phyloP scores from a whole-genome alignment of 2,329 filamentous ascomycete species.

The Colletotrichum tropicale region DNA sequence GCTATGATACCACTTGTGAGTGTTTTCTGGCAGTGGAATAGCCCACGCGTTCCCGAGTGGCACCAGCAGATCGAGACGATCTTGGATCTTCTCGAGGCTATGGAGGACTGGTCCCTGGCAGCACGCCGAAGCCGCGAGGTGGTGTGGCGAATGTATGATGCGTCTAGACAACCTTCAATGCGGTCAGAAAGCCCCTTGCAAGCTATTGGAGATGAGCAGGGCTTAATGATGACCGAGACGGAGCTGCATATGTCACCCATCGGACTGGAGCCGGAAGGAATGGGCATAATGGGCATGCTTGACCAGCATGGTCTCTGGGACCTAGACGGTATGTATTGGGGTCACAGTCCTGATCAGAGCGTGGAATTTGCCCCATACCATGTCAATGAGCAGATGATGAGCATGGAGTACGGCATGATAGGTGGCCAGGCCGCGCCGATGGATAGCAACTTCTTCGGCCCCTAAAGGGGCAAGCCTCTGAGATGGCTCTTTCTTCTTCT shows the following conservation, averaged over 20 bases:
- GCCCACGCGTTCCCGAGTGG: conserved; percentile 54
- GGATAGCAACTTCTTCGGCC: conserved; percentile 47
- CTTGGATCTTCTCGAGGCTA: conserved; percentile 64
- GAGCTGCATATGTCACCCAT: conserved; percentile 57
- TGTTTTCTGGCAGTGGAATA: conserved; percentile 70
- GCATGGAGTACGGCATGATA: conserved; percentile 43
- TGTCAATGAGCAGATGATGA: conserved; percentile 37
- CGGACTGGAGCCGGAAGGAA: conserved; percentile 53
- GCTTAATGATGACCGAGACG: conserved; percentile 38
- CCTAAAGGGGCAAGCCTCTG: conserved; percentile 30
- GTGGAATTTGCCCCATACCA: conserved; percentile 27
- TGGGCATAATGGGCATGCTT: conserved; percentile 57
- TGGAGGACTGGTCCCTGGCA: conserved; percentile 69
- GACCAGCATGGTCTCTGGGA: conserved; percentile 62
- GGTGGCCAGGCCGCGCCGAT: conserved; percentile 37
- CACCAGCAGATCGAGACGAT: conserved; percentile 63
- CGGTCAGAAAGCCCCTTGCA: conserved; percentile 30
- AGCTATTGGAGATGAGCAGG: conserved; percentile 36
- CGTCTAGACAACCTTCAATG: conserved; percentile 44
- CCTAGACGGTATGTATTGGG: conserved; percentile 61
- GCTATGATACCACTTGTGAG: conserved; percentile 79
- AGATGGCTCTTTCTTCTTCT: neutral
- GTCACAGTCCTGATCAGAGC: conserved; percentile 39
- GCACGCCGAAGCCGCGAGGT: conserved; percentile 68
- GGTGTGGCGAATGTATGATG: conserved; percentile 68